Conservation (phyloP, 768 basidiomycete genomes). For the Phanerodontia chrysosporium region DNA sequence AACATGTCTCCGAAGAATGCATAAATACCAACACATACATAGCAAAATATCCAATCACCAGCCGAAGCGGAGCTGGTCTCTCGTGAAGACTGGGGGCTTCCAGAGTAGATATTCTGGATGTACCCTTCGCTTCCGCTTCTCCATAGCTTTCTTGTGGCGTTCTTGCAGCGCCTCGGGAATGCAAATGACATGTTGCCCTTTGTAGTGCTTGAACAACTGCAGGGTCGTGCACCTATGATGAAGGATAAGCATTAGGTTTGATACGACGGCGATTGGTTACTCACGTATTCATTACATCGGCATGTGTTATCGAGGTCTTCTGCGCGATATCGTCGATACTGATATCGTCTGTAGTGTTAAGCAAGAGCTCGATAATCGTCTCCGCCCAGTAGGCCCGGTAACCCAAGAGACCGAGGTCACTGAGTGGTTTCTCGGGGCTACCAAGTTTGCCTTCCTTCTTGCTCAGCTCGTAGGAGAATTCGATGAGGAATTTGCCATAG, state of each 20-base stretch:
- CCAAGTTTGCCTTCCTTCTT: slow-evolving; percentile 95
- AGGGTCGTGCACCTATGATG: slow-evolving; percentile 79
- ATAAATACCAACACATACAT: neutral
- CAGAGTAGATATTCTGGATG: slow-evolving; percentile 78
- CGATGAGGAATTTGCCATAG: slow-evolving; percentile 92
- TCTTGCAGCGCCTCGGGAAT: slow-evolving; percentile 88
- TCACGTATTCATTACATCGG: slow-evolving; percentile 98
- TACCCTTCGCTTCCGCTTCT: slow-evolving; percentile 76
- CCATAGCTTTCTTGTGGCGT: slow-evolving; percentile 79
- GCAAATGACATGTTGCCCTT: slow-evolving; percentile 90
- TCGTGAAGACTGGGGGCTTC: slow-evolving; percentile 93
- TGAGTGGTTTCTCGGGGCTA: slow-evolving; percentile 95
- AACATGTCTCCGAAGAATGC: neutral
- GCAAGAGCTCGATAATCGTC: slow-evolving; percentile 86
- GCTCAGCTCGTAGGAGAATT: slow-evolving; percentile 96
- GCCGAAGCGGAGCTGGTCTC: slow-evolving; percentile 81
- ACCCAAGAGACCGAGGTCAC: slow-evolving; percentile 86
- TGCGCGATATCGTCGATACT: slow-evolving; percentile 97
- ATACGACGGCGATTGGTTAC: slow-evolving; percentile 32
- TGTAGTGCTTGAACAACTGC: slow-evolving; percentile 94
- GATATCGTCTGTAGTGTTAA: slow-evolving; percentile 66
- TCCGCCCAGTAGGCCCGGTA: slow-evolving; percentile 98
- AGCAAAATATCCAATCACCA: slow-evolving; percentile 26
- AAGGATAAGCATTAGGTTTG: slow-evolving; percentile 3
- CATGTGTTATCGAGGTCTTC: slow-evolving; percentile 90